phyloP scores from a whole-genome alignment of 208 protist genomes.

The Leptomonas pyrrhocoris region DNA sequence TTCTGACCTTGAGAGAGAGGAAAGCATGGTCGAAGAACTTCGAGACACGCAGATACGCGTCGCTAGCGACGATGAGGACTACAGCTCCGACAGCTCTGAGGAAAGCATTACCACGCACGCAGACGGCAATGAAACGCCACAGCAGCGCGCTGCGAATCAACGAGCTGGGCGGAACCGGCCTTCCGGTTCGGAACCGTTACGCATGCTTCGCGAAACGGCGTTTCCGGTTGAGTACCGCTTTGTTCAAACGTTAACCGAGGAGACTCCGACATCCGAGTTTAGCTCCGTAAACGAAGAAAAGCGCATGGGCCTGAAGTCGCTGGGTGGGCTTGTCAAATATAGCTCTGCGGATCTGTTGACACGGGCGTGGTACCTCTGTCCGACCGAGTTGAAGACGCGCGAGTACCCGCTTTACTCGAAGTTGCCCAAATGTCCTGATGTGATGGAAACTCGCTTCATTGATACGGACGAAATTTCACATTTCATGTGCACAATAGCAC shows the following conservation, averaged over 20 bases:
- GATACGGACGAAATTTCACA: slow-evolving; percentile 37
- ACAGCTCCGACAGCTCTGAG: slow-evolving; percentile 41
- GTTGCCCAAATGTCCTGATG: slow-evolving; percentile 39
- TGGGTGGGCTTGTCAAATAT: slow-evolving; percentile 39
- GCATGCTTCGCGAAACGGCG: slow-evolving; percentile 23
- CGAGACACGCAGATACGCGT: slow-evolving; percentile 15
- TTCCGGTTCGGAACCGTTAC: slow-evolving; percentile 15
- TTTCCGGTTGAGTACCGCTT: slow-evolving; percentile 41
- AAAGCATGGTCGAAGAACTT: background rate
- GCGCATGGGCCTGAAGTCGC: slow-evolving; percentile 32
- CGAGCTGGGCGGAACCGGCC: slow-evolving; percentile 4
- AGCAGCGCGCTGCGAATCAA: slow-evolving; percentile 17
- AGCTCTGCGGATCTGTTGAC: slow-evolving; percentile 34
- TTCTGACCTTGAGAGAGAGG: slow-evolving; percentile 21
- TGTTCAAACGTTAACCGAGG: slow-evolving; percentile 5
- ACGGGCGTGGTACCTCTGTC: slow-evolving; percentile 35
- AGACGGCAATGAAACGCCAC: background rate
- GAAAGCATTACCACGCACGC: background rate
- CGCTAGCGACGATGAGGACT: slow-evolving; percentile 32
- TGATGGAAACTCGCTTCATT: slow-evolving; percentile 35
- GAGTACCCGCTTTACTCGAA: slow-evolving; percentile 35
- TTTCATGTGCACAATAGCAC: slow-evolving; percentile 38
- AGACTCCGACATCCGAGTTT: slow-evolving; percentile 16
- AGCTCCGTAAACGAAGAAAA: slow-evolving; percentile 28
- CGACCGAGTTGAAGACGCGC: slow-evolving; percentile 26